Conservation (phyloP, 2,329 filamentous ascomycete genomes). For the Dothistroma septosporum region DNA sequence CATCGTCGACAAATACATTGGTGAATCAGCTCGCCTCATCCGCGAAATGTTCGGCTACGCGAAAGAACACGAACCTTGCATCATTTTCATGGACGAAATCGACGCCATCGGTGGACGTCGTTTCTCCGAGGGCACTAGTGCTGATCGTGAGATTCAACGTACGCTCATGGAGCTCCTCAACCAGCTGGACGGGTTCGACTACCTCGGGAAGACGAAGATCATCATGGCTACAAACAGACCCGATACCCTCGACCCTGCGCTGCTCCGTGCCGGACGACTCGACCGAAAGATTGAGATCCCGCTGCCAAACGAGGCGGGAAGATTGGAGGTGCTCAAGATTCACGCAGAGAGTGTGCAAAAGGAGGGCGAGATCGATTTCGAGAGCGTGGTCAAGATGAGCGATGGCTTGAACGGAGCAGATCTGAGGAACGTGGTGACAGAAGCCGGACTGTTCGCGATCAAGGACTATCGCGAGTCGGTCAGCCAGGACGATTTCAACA, state of each 20-base stretch:
- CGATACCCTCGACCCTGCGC: constrained; percentile 88
- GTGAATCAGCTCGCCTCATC: constrained; percentile 93
- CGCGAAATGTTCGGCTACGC: constrained; percentile 99
- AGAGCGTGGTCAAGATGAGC: constrained; percentile 99
- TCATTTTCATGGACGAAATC: constrained; percentile 99
- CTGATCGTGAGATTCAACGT: constrained; percentile 95
- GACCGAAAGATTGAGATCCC: constrained; percentile 98
- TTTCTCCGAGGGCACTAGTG: constrained; percentile 95
- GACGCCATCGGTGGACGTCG: constrained; percentile 95
- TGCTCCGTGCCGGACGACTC: constrained; percentile 86
- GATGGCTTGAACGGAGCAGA: constrained; percentile 97
- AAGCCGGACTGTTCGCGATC: constrained; percentile 96
- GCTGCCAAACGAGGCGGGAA: constrained; percentile 91
- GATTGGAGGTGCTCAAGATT: constrained; percentile 97
- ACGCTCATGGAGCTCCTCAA: constrained; percentile 98
- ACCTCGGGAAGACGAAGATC: constrained; percentile 98
- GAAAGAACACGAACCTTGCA: constrained; percentile 98
- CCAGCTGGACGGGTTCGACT: constrained; percentile 98
- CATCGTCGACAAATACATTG: constrained; percentile 99
- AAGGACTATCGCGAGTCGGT: constrained; percentile 95
- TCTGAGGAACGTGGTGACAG: constrained; percentile 94
- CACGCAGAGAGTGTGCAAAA: constrained; percentile 80
- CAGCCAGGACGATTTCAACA: constrained; percentile 99
- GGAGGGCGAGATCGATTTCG: constrained; percentile 95
- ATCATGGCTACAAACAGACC: constrained; percentile 99